These are phyloP conservation scores for Paecilomyces sp. DNA, from an alignment of 2,329 filamentous ascomycete genomes.

Conservation along the genomic window DNA sequence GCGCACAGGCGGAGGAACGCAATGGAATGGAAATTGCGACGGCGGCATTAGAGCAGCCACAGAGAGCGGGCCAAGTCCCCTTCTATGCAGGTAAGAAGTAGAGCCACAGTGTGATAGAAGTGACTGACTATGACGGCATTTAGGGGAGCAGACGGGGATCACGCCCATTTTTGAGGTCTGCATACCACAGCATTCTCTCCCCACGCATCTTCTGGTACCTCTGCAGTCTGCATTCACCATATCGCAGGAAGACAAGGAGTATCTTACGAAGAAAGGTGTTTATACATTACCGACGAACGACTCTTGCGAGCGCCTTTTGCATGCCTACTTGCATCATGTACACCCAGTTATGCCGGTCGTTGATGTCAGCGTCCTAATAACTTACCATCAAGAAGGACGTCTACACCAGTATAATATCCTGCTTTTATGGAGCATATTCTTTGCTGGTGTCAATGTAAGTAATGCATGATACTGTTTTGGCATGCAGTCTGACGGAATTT, in stretches of 20 bases:
- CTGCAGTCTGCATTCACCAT: background rate
- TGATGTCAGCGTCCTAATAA: conserved; percentile 22
- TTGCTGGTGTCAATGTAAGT: conserved; percentile 26
- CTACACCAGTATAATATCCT: conserved; percentile 25
- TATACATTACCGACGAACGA: conserved; percentile 23
- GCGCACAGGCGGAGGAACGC: conserved; percentile 14
- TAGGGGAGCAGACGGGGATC: conserved; percentile 16
- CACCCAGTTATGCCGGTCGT: conserved; percentile 32
- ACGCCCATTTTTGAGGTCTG: conserved; percentile 14
- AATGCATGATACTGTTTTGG: background rate
- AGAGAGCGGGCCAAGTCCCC: conserved; percentile 12
- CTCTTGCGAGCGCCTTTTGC: conserved; percentile 23
- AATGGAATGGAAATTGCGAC: conserved; percentile 17
- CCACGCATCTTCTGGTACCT: conserved; percentile 16
- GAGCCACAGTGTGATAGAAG: background rate
- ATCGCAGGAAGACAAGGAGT: background rate
- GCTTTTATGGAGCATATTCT: conserved; percentile 35
- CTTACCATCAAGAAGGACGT: conserved; percentile 18
- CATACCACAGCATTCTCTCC: conserved; percentile 10
- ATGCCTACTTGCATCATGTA: conserved; percentile 30
- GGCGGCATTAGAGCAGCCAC: conserved; percentile 12
- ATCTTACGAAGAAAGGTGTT: conserved; percentile 22
- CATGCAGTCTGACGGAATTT: background rate
- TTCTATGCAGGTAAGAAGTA: conserved; percentile 16
- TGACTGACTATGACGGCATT: background rate